Conservation (phyloP, 176 grass and related monocot genomes). For the Bothriochloa decipiens region DNA sequence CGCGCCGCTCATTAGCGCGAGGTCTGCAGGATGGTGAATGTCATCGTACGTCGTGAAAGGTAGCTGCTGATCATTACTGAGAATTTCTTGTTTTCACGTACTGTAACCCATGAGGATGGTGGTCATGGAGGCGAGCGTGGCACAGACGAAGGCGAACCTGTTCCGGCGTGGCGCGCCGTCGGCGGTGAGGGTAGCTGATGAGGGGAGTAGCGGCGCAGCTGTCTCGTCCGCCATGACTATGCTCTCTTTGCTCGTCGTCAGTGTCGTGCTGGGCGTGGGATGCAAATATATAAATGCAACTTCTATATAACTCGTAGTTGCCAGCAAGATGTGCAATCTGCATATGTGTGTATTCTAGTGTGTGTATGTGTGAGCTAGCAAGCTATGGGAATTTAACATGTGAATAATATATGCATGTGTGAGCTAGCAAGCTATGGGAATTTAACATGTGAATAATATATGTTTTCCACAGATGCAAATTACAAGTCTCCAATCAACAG, state of each 20-base stretch:
- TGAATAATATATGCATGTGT: no score
- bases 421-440: no score
- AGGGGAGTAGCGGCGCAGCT: background rate
- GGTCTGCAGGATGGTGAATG: constrained; percentile 22
- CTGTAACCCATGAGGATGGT: constrained; percentile 56
- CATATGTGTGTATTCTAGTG: no score
- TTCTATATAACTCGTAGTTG: no score
- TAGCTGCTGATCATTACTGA: background rate
- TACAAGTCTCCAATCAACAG: no score
- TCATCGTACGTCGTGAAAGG: background rate
- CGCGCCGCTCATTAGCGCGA: constrained; percentile 61
- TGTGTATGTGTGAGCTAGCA: no score
- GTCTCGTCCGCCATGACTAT: background rate
- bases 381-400: no score
- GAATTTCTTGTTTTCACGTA: background rate
- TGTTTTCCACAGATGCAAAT: no score
- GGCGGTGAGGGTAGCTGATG: background rate
- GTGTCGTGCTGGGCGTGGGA: no score
- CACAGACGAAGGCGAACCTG: constrained; percentile 34
- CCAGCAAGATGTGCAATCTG: no score
- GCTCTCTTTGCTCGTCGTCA: background rate
- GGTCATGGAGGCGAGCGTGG: constrained; percentile 52
- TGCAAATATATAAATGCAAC: no score
- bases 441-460: no score
- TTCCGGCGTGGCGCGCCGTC: background rate